A percentile compares a stretch with the other conserved stretches of the same genome.
Conservation (phyloP, 73 alveolate species). For the Paramecium caudatum region DNA sequence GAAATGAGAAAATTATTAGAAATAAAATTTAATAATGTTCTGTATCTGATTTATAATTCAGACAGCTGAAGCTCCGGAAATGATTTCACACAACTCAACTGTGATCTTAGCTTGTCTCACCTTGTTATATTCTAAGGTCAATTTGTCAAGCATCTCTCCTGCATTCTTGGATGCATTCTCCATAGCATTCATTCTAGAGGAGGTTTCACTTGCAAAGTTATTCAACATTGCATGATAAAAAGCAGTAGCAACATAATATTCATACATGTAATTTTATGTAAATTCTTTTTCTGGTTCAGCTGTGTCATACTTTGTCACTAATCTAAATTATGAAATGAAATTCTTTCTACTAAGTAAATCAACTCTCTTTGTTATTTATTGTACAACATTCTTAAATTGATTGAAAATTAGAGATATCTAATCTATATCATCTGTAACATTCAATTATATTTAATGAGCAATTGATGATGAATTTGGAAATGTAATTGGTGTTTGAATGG, state of each 20-base stretch:
- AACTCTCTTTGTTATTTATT: slow-evolving; percentile 78
- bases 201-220: slow-evolving; percentile 89
- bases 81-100: slow-evolving; percentile 91
- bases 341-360: slow-evolving; percentile 87
- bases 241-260: slow-evolving; percentile 87
- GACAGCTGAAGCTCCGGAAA: slow-evolving; percentile 94
- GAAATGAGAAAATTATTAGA: slow-evolving; percentile 36
- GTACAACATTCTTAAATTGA: slow-evolving; percentile 87
- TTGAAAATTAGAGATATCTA: slow-evolving; percentile 84
- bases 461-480: slow-evolving; percentile 86
- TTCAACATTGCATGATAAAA: slow-evolving; percentile 88
- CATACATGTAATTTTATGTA: slow-evolving; percentile 79
- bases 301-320: slow-evolving; percentile 71
- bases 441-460: slow-evolving; percentile 78
- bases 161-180: slow-evolving; percentile 95
- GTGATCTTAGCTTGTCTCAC: slow-evolving; percentile 93
- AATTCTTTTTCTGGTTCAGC: slow-evolving; percentile 77
- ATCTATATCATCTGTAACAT: slow-evolving; percentile 79
- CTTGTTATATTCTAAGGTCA: slow-evolving; percentile 89
- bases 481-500: slow-evolving; percentile 80
- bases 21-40: neutral
- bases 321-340: slow-evolving; percentile 78
- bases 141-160: slow-evolving; percentile 86
- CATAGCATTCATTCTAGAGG: slow-evolving; percentile 95
- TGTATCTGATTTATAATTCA: slow-evolving; percentile 64